Conservation (phyloP, 805 yeast genomes). For the Pichia manshurica region DNA sequence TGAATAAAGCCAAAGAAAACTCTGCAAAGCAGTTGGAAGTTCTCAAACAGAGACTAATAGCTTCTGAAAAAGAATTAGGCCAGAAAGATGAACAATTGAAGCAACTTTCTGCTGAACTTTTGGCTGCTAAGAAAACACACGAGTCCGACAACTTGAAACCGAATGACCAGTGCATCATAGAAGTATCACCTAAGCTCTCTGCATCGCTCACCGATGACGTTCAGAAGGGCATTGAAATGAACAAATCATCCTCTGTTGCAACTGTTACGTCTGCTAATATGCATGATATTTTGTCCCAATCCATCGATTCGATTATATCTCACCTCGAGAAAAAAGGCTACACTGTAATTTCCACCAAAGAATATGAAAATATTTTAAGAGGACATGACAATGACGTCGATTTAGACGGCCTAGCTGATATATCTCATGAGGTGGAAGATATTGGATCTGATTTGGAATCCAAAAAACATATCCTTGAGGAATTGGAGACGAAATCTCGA, state of each 20-base stretch:
- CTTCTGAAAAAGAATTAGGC: not conserved
- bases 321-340: slow-evolving; percentile 24
- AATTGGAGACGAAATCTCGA: slow-evolving; percentile 11
- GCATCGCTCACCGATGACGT: not conserved
- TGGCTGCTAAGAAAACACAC: not conserved
- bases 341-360: slow-evolving; percentile 19
- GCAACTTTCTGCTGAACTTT: slow-evolving; percentile 1
- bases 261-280: slow-evolving; percentile 12
- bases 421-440: slow-evolving; percentile 11
- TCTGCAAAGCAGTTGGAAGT: not conserved
- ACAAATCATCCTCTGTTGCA: slow-evolving; percentile 7
- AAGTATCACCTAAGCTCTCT: no score
- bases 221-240: slow-evolving; percentile 6
- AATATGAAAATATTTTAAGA: slow-evolving; percentile 19
- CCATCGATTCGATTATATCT: slow-evolving; percentile 24
- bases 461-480: slow-evolving; percentile 10
- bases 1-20: not conserved
- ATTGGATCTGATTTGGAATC: slow-evolving; percentile 13
- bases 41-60: not conserved
- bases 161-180: no score
- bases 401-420: slow-evolving; percentile 6
- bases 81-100: slow-evolving; percentile 1
- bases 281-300: slow-evolving; percentile 17
- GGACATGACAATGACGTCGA: not conserved
- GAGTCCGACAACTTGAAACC: no score